Evolutionary conservation across 768 basidiomycete genomes (phyloP).

Genomic region (Austroboletus festivus): DNA sequence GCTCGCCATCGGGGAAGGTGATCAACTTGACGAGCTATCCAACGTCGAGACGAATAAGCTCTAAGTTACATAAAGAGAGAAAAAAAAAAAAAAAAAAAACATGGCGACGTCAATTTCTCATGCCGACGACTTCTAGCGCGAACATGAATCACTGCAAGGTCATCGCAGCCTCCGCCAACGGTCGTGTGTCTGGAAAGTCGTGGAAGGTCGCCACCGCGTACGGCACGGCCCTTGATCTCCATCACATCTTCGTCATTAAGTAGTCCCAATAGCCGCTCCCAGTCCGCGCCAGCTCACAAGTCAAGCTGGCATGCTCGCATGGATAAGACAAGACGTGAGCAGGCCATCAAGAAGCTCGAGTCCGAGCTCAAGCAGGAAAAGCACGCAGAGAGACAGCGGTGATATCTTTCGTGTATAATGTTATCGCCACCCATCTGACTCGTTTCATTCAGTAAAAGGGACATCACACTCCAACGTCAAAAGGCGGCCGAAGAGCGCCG

Average conservation of each 20-base stretch:
- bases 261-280: slow-evolving; percentile 52
- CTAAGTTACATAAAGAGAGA: slow-evolving; percentile 25
- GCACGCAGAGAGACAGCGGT: slow-evolving; percentile 62
- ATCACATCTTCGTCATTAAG: not conserved
- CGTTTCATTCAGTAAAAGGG: slow-evolving; percentile 51
- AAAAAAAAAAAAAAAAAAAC: no score
- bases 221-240: no score
- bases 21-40: no score
- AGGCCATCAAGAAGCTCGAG: slow-evolving; percentile 72
- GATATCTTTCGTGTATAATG: slow-evolving; percentile 16
- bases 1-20: no score
- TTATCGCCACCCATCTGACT: not conserved
- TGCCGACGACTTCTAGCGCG: slow-evolving; percentile 2
- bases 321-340: slow-evolving; percentile 60
- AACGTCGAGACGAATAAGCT: no score
- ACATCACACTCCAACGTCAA: slow-evolving; percentile 68
- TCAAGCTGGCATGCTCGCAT: slow-evolving; percentile 72
- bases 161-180: slow-evolving; percentile 58
- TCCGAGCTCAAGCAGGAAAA: slow-evolving; percentile 76
- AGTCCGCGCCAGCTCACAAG: slow-evolving; percentile 62
- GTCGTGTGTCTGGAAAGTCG: slow-evolving; percentile 65
- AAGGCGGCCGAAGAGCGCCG: slow-evolving; percentile 70
- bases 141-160: slow-evolving; percentile 16
- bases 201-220: slow-evolving; percentile 64
- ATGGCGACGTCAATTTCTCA: no score